A percentile compares a stretch with the other conserved stretches of the same genome.
phyloP scores from a whole-genome alignment of 1,139 yeast genomes.

The Magnusiomyces tetraspermus region DNA sequence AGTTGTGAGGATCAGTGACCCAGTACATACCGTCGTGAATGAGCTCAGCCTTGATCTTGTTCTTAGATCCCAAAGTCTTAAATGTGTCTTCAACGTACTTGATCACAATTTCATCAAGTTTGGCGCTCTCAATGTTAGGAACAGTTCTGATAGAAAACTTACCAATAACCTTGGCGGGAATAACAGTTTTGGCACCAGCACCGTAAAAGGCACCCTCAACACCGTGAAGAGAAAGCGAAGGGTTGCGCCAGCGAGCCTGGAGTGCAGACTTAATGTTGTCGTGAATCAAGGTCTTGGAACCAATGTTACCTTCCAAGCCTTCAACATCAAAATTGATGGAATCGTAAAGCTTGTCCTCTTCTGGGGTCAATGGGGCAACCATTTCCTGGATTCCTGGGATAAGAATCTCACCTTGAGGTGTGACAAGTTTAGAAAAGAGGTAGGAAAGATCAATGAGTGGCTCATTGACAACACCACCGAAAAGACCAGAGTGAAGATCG shows the following conservation, averaged over 20 bases:
- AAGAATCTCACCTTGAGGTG: conserved; percentile 63
- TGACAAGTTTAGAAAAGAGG: conserved; percentile 63
- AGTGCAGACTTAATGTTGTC: conserved; percentile 64
- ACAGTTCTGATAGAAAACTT: conserved; percentile 96
- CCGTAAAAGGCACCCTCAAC: conserved; percentile 95
- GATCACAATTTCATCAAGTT: conserved; percentile 68
- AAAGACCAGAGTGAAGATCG: conserved; percentile 93
- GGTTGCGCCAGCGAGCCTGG: conserved; percentile 98
- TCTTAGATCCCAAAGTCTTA: conserved; percentile 62
- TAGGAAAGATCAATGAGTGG: conserved; percentile 92
- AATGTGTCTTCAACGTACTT: conserved; percentile 61
- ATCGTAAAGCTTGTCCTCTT: conserved; percentile 72
- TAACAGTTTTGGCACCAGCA: conserved; percentile 95
- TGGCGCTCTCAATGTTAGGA: conserved; percentile 76
- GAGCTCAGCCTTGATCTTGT: conserved; percentile 60
- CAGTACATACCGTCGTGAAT: conserved; percentile 94
- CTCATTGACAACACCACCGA: conserved; percentile 95
- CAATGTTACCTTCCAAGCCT: conserved; percentile 82
- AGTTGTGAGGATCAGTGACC: conserved; percentile 91
- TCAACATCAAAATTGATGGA: conserved; percentile 74
- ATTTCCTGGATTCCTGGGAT: conserved; percentile 85
- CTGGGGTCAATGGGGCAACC: conserved; percentile 83
- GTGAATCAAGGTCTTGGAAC: conserved; percentile 74
- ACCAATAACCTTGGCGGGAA: conserved; percentile 89
- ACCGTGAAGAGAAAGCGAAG: conserved; percentile 92